A percentile compares a stretch with the other conserved stretches of the same genome.
phyloP scores from a whole-genome alignment of 371 early-diverging fungal species.

The Mucor plumbeus region DNA sequence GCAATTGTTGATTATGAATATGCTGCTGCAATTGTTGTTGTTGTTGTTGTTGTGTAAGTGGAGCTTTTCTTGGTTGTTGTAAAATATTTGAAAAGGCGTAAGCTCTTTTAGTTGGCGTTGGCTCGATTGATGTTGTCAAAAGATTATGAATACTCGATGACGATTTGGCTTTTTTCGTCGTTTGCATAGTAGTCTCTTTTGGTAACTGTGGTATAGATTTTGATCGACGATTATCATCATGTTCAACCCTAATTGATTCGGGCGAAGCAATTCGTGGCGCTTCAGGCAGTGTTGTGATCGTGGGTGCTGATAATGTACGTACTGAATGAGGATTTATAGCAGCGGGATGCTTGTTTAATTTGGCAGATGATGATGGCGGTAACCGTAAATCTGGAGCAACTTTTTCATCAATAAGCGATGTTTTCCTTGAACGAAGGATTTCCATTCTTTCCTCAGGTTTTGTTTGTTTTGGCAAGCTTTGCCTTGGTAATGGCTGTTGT shows the following conservation, averaged over 20 bases:
- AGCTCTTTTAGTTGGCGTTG: conserved; percentile 1
- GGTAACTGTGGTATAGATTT: conserved; percentile 29
- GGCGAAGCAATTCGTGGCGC: background rate
- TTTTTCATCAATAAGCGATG: background rate
- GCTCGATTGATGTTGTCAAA: conserved; percentile 23
- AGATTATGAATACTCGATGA: conserved; percentile 22
- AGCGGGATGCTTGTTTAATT: background rate
- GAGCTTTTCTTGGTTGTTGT: background rate
- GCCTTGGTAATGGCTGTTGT: background rate
- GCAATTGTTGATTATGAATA: background rate
- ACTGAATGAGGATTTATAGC: background rate
- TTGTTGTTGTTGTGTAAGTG: conserved; percentile 9
- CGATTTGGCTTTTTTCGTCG: conserved; percentile 17
- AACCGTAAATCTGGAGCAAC: conserved; percentile 1
- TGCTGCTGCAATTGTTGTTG: conserved; percentile 12
- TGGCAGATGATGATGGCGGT: background rate
- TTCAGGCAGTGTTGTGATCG: background rate
- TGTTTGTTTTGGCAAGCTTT: background rate
- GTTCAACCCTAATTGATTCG: background rate
- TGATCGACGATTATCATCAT: conserved; percentile 7
- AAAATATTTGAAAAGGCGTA: conserved; percentile 18
- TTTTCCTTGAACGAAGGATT: background rate
- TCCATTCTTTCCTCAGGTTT: background rate
- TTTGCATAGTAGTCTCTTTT: background rate
- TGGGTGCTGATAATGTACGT: conserved; percentile 11